Evolutionary conservation across 768 basidiomycete species (phyloP).

Genomic region (Steccherinum ochraceum): DNA sequence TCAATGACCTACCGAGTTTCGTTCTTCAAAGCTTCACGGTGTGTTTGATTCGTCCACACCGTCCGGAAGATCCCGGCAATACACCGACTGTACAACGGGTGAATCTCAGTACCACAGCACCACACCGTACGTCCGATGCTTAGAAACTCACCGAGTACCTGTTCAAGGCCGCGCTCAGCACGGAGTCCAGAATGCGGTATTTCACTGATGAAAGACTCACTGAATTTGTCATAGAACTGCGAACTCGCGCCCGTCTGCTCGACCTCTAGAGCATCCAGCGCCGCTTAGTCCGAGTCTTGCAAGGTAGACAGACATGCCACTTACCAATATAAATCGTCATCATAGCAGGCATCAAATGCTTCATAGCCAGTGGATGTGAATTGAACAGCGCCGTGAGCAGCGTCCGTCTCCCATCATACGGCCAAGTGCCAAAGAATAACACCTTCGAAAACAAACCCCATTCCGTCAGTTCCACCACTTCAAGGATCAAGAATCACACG

Average conservation of each 20-base stretch:
- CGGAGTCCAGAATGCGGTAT: too few relatives aligned
- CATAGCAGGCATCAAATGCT: conserved; percentile 84
- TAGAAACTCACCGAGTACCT: conserved; percentile 6
- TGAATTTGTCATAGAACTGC: conserved; percentile 98
- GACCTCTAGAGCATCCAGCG: conserved; percentile 72
- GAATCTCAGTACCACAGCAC: conserved; percentile 12
- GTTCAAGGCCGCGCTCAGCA: too few relatives aligned
- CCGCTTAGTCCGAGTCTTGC: not conserved
- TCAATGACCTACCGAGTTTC: conserved; percentile 60
- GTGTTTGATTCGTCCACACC: conserved; percentile 87
- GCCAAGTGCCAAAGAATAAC: conserved; percentile 67
- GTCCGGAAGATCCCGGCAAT: conserved; percentile 84
- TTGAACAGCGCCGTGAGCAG: conserved; percentile 82
- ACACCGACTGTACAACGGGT: conserved; percentile 51
- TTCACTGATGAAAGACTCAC: conserved; percentile 48
- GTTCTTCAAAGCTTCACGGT: conserved; percentile 77
- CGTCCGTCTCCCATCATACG: conserved; percentile 59
- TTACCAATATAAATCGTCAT: conserved; percentile 93
- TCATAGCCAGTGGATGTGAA: conserved; percentile 76
- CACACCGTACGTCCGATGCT: conserved; percentile 42
- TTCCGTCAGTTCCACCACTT: too few relatives aligned
- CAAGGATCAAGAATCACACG: not conserved
- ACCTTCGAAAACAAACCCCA: conserved; percentile 28
- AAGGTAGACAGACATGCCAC: conserved; percentile 20
- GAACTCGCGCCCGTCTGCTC: conserved; percentile 97